Evolutionary conservation across 306 rosid species (phyloP).

Genomic region (Cyamopsis tetragonoloba): DNA sequence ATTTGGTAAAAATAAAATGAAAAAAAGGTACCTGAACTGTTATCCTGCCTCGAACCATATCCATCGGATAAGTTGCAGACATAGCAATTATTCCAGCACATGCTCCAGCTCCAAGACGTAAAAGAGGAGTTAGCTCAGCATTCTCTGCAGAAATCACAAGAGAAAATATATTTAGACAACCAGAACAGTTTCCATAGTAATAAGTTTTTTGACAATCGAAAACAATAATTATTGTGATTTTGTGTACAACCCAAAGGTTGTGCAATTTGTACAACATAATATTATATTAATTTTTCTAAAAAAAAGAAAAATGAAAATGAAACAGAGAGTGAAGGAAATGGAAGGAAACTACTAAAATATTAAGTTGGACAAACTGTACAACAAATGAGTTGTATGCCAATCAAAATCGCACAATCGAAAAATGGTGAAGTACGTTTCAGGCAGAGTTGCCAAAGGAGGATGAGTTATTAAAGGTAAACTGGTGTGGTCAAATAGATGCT

Average conservation of each 20-base stretch:
- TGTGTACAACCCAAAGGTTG: too few species aligned
- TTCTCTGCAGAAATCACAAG: constrained; percentile 56
- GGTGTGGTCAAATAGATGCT: too few species aligned
- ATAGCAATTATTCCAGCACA: constrained; percentile 99
- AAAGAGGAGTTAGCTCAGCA: constrained; percentile 89
- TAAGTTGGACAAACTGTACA: too few species aligned
- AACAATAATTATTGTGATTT: too few species aligned
- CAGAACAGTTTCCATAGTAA: not conserved
- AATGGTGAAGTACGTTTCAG: not conserved
- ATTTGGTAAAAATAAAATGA: constrained; percentile 12
- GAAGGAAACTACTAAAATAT: too few species aligned
- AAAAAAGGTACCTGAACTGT: constrained; percentile 77
- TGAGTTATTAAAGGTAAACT: not conserved
- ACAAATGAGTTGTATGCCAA: too few species aligned
- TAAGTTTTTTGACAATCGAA: not conserved
- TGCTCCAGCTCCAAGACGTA: constrained; percentile 99
- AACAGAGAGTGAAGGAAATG: too few species aligned
- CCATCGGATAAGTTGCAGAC: constrained; percentile 99
- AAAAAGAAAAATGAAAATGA: too few species aligned
- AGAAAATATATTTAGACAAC: constrained; percentile 2
- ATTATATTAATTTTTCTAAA: too few species aligned
- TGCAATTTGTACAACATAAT: too few species aligned
- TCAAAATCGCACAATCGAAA: too few species aligned
- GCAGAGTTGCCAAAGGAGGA: not conserved
- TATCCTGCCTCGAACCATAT: constrained; percentile 98